These are phyloP conservation scores for Gossypium aridum DNA, from an alignment of 441 rosid species.

Conservation along the genomic window DNA sequence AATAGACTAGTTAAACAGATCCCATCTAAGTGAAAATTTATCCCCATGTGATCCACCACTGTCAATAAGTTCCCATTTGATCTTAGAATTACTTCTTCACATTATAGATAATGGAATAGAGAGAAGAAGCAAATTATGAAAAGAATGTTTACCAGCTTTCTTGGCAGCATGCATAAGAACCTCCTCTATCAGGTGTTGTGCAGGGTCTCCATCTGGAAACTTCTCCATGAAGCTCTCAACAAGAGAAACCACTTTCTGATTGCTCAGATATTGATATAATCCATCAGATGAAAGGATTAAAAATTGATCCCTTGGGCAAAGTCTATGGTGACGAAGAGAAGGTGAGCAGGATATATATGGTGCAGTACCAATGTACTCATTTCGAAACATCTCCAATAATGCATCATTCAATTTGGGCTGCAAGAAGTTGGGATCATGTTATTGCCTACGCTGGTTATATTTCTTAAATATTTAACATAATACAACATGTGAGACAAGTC, in stretches of 20 bases:
- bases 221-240: conserved; percentile 79
- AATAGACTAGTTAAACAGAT: background rate
- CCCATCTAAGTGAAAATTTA: conserved; percentile 1
- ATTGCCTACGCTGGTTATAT: conserved; percentile 10
- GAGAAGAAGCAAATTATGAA: background rate
- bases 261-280: conserved; percentile 85
- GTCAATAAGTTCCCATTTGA: background rate
- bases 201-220: conserved; percentile 97
- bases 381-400: conserved; percentile 84
- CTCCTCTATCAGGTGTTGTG: conserved; percentile 87
- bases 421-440: conserved; percentile 16
- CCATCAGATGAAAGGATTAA: conserved; percentile 95
- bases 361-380: conserved; percentile 79
- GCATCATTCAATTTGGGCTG: conserved; percentile 86
- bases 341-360: conserved; percentile 86
- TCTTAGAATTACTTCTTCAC: conserved; percentile 2
- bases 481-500: background rate
- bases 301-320: conserved; percentile 79
- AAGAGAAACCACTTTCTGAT: conserved; percentile 82
- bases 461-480: background rate
- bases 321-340: conserved; percentile 74
- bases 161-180: conserved; percentile 87
- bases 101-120: background rate
- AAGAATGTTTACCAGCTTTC: conserved; percentile 67
- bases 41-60: background rate